Percentiles rank a stretch among this genome's conserved stretches.
phyloP scores from a whole-genome alignment of 2,329 filamentous ascomycete genomes.

The Monosporascus sp. region DNA sequence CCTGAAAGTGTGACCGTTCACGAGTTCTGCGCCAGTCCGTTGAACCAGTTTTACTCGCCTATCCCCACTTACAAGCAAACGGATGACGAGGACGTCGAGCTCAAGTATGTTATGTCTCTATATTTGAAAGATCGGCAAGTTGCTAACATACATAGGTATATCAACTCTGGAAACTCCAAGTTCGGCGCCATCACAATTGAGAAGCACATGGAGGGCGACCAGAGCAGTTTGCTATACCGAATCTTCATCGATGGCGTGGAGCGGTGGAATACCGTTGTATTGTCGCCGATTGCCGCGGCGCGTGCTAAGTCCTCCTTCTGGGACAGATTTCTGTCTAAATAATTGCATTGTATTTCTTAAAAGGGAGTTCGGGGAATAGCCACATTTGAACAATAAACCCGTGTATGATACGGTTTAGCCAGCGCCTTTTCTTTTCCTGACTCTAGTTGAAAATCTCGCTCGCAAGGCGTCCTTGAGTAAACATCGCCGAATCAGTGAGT shows the following conservation, averaged over 20 bases:
- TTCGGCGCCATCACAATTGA: constrained; percentile 80
- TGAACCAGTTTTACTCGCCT: constrained; percentile 92
- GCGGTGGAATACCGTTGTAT: constrained; percentile 61
- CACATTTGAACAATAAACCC: too few relatives aligned
- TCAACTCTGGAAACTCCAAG: constrained; percentile 82
- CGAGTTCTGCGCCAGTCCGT: constrained; percentile 85
- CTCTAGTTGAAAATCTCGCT: too few relatives aligned
- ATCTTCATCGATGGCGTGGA: constrained; percentile 78
- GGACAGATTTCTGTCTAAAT: constrained; percentile 32
- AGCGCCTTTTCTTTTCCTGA: too few relatives aligned
- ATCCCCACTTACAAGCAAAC: constrained; percentile 76
- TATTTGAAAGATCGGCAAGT: background rate
- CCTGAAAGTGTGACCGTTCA: constrained; percentile 62
- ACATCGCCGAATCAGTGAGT: too few relatives aligned
- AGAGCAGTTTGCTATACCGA: constrained; percentile 72
- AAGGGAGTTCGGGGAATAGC: too few relatives aligned
- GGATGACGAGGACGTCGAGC: constrained; percentile 73
- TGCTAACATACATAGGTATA: constrained; percentile 48
- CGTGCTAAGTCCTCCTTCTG: constrained; percentile 39
- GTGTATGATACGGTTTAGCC: too few relatives aligned
- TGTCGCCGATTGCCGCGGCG: constrained; percentile 38
- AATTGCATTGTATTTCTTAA: background rate
- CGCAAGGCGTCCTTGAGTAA: too few relatives aligned
- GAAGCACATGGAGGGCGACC: constrained; percentile 54
- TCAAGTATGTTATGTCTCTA: constrained; percentile 61